Evolutionary conservation across 192 early-diverging fungal species (phyloP).

Genomic region (Umbelopsis isabellina): DNA sequence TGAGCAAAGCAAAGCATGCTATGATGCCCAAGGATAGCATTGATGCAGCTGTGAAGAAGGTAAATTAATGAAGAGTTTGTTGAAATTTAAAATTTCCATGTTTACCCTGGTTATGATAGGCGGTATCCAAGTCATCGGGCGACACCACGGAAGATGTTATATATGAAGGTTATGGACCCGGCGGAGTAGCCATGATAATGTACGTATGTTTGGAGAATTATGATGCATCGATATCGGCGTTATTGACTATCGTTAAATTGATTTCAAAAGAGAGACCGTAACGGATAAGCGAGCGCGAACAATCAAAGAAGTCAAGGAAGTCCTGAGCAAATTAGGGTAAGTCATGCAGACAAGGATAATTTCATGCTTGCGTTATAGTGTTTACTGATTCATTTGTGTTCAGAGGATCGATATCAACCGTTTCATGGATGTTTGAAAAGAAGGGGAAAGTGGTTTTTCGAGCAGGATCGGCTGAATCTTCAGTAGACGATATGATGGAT

Average conservation of each 20-base stretch:
- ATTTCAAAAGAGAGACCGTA: slow-evolving; percentile 36
- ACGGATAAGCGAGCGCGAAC: slow-evolving; percentile 69
- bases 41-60: slow-evolving; percentile 72
- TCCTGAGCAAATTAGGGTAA: slow-evolving; percentile 56
- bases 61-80: background rate
- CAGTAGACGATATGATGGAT: slow-evolving; percentile 61
- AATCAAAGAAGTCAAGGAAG: slow-evolving; percentile 62
- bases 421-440: slow-evolving; percentile 72
- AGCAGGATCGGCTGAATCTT: slow-evolving; percentile 40
- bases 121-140: slow-evolving; percentile 43
- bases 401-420: slow-evolving; percentile 63
- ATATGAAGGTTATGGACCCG: slow-evolving; percentile 69
- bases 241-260: background rate
- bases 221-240: background rate
- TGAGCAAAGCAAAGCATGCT: slow-evolving; percentile 56
- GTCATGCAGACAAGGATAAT: background rate
- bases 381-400: slow-evolving; percentile 2
- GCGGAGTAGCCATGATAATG: slow-evolving; percentile 65
- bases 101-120: slow-evolving; percentile 8
- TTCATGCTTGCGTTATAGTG: background rate
- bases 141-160: slow-evolving; percentile 50
- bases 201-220: slow-evolving; percentile 32
- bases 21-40: slow-evolving; percentile 77
- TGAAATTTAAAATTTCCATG: background rate
- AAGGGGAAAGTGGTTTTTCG: slow-evolving; percentile 62